phyloP scores from a whole-genome alignment of 2,329 filamentous ascomycete species.

The Gremmenia infestans region DNA sequence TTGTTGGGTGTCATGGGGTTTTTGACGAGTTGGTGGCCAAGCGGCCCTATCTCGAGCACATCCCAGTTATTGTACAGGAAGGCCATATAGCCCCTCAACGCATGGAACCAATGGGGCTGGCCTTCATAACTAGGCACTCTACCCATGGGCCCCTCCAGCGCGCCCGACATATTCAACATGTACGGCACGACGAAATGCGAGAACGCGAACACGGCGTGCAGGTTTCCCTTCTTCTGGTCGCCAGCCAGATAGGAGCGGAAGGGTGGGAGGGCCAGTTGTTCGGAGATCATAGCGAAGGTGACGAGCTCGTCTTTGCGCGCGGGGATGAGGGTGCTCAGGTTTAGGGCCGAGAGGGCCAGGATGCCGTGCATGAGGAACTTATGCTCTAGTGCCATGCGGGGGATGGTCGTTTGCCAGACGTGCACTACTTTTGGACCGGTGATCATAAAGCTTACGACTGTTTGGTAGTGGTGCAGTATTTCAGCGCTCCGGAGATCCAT shows the following conservation, averaged over 20 bases:
- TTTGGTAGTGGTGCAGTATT: slow-evolving; percentile 9
- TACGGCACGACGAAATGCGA: slow-evolving; percentile 16
- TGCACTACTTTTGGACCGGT: not conserved
- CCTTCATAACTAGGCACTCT: slow-evolving; percentile 6
- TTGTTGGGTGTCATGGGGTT: not conserved
- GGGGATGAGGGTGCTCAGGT: slow-evolving; percentile 22
- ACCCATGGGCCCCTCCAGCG: not conserved
- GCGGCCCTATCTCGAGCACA: slow-evolving; percentile 7
- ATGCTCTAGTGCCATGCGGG: slow-evolving; percentile 13
- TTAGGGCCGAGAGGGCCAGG: slow-evolving; percentile 27
- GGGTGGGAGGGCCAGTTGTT: slow-evolving; percentile 9
- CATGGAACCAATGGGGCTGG: slow-evolving; percentile 16
- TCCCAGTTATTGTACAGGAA: slow-evolving; percentile 7
- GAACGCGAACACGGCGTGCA: slow-evolving; percentile 16
- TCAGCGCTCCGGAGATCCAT: slow-evolving; percentile 1
- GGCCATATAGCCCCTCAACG: slow-evolving; percentile 4
- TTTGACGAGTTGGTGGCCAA: slow-evolving; percentile 3
- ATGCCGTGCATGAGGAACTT: slow-evolving; percentile 18
- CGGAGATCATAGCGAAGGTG: slow-evolving; percentile 1
- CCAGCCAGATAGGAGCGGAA: slow-evolving; percentile 4
- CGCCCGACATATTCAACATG: slow-evolving; percentile 7
- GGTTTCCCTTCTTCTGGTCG: not conserved
- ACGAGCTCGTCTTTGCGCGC: slow-evolving; percentile 3
- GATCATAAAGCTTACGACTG: slow-evolving; percentile 1
- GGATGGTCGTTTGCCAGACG: slow-evolving; percentile 11